Evolutionary conservation across 2,329 filamentous ascomycete species (phyloP), one percentile per base, ranked within the genome.

Genomic region (Whalleya microplaca): DNA sequence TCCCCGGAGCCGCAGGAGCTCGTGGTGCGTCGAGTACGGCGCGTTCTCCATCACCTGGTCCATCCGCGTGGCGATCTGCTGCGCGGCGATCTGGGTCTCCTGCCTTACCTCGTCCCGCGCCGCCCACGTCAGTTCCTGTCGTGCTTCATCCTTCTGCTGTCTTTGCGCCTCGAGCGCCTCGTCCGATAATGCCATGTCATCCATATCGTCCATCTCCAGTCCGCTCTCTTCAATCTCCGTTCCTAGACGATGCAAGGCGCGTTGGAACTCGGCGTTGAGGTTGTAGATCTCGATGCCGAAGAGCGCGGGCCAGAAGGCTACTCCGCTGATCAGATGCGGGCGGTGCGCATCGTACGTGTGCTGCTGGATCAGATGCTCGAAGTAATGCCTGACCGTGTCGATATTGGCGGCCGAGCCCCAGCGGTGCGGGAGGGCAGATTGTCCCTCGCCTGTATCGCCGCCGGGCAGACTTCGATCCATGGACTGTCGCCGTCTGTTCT

Each of bases 261-360:
- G 68, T 52, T 72, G 75, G 67, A 82, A 82, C 76, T 86, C 86
- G 45, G 84, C 79, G 67, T 90, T 84, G 1, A 87, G 78, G 59
- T 89, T 85, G 70, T 91, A 93, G 49, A 96, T 83, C 84, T 95
- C 94, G 45, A 92, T 83, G 47, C 86, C 86, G 64, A 94, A 87
- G 76, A 96, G 83, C 14, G 89, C 89, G 14, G 90, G 87, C 75
- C 92, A 93, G 71, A 97, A 96, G 58, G 91, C 86, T 40, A 90
- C 70, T 10, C 90, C 86, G 62, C 85, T 89, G 42, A 87, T 75
- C 2, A 79, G 75, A 48, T 84, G 75, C 0, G 86, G 85, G 4
- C 81, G 78, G 57, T 79, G 78, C 65, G 84, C 80, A 65, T 87
- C 84, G 77, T 89, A 87, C 6, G 91, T 88, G 72, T 93, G 83